These are phyloP conservation scores for Nicotiana noctiflora DNA, from an alignment of 257 asterid species.

Conservation along the genomic window DNA sequence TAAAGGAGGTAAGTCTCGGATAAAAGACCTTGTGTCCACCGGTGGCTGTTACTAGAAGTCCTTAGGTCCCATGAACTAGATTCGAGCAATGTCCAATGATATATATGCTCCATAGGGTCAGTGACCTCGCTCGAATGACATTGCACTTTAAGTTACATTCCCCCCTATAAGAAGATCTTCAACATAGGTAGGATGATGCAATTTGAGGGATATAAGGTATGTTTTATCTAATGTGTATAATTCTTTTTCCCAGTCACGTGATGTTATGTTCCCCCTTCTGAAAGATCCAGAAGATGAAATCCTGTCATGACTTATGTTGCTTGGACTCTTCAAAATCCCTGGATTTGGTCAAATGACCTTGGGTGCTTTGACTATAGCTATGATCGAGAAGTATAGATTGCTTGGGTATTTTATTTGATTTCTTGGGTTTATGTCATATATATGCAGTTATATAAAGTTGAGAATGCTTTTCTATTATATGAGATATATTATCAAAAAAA, in stretches of 20 bases:
- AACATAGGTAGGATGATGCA: not conserved
- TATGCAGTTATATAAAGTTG: no score
- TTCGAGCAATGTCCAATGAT: not conserved
- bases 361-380: no score
- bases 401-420: no score
- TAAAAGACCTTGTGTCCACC: not conserved
- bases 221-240: not conserved
- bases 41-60: not conserved
- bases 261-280: not conserved
- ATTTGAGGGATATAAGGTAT: not conserved
- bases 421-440: no score
- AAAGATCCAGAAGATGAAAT: not conserved
- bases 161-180: not conserved
- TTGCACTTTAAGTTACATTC: not conserved
- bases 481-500: no score
- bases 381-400: no score
- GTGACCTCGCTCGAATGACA: not conserved
- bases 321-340: no score
- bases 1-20: slow-evolving; percentile 64
- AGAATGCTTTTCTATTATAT: no score
- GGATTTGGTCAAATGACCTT: no score
- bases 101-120: not conserved
- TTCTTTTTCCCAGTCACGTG: not conserved
- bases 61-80: not conserved
- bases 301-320: not conserved